Conservation (phyloP, 331 rosid species). For the Acacia pycnantha region DNA sequence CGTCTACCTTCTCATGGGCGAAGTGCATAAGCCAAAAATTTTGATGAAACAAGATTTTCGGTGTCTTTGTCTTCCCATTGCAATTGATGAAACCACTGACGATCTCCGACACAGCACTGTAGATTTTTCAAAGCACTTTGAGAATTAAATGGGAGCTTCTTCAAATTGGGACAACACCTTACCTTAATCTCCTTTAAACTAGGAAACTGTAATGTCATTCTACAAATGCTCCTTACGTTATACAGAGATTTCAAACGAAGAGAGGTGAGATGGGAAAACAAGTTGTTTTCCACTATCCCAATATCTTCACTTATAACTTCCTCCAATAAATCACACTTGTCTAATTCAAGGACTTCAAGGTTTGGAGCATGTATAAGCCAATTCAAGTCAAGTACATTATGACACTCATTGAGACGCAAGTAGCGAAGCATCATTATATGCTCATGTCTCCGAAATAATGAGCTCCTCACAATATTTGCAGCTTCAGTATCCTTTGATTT, state of each 20-base stretch:
- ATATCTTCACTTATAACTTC: background rate
- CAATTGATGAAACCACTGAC: background rate
- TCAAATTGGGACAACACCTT: background rate
- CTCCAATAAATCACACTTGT: background rate
- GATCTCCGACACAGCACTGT: background rate
- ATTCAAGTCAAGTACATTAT: too few relatives aligned
- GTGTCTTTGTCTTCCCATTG: background rate
- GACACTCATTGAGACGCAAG: background rate
- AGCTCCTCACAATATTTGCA: background rate
- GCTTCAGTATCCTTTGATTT: too few relatives aligned
- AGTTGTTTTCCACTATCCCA: too few relatives aligned
- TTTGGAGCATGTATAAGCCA: background rate
- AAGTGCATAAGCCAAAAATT: too few relatives aligned
- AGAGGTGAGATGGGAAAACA: background rate
- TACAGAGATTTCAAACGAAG: rapidly evolving
- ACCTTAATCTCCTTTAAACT: background rate
- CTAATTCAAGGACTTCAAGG: background rate
- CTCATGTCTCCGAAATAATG: background rate
- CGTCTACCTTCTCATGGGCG: too few relatives aligned
- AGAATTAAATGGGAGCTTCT: background rate
- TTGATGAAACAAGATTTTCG: background rate
- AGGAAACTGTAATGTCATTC: background rate
- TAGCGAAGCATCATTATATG: background rate
- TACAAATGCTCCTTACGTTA: background rate
- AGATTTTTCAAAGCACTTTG: background rate